These are phyloP conservation scores for Fraxinus sp. DNA, from an alignment of 305 asterid genomes.

Conservation along the genomic window DNA sequence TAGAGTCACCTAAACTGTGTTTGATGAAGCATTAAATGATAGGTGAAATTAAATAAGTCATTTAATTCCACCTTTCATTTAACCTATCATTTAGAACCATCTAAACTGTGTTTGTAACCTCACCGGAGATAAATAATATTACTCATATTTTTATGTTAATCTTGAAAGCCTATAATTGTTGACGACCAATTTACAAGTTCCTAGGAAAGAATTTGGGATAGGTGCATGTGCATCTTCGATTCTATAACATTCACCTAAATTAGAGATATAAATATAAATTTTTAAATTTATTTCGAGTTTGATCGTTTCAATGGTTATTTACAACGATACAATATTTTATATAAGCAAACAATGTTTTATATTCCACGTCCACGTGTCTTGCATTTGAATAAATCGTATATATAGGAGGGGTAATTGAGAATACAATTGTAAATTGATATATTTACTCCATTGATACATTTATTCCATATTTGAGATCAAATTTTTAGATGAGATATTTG, in stretches of 20 bases:
- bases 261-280: not conserved
- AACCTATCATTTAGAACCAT: too few species aligned
- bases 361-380: not conserved
- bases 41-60: too few species aligned
- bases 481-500: not conserved
- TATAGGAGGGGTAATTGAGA: not conserved
- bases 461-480: not conserved
- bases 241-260: not conserved
- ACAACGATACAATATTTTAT: not conserved
- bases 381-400: not conserved
- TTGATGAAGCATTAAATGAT: too few species aligned
- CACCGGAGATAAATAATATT: too few species aligned
- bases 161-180: not conserved
- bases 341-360: not conserved
- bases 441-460: not conserved
- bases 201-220: not conserved
- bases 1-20: too few species aligned
- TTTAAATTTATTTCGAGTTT: not conserved
- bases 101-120: too few species aligned
- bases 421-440: not conserved
- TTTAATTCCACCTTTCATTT: too few species aligned
- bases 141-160: not conserved
- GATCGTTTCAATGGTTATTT: not conserved
- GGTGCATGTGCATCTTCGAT: not conserved
- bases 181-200: not conserved